Conservation (phyloP, 306 rosid genomes). For the Leucaena leucocephala region DNA sequence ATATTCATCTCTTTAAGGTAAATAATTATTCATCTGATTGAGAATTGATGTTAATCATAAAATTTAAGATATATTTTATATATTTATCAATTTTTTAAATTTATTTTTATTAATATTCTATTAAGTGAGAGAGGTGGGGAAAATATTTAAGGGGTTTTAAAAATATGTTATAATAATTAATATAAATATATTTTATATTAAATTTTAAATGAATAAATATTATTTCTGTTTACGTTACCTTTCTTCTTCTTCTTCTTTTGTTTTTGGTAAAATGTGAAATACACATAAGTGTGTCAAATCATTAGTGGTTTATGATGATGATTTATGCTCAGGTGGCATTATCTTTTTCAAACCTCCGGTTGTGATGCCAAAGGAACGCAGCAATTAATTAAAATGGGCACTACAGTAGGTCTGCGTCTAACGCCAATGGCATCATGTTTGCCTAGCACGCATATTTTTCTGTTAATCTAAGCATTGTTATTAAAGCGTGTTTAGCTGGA, state of each 20-base stretch:
- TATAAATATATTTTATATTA: too few relatives aligned
- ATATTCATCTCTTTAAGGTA: neutral
- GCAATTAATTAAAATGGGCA: neutral
- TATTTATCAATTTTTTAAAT: too few relatives aligned
- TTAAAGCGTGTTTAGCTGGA: neutral
- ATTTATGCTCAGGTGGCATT: neutral
- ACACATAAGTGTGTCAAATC: neutral
- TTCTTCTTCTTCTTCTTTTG: neutral
- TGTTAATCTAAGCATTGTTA: too few relatives aligned
- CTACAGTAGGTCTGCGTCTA: neutral
- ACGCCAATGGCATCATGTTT: neutral
- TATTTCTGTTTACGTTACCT: neutral
- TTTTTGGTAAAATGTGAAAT: neutral
- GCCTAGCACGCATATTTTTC: neutral
- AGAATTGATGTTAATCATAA: too few relatives aligned
- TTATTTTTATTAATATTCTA: too few relatives aligned
- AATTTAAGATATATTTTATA: too few relatives aligned
- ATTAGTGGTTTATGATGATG: conserved; percentile 30
- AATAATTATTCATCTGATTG: too few relatives aligned
- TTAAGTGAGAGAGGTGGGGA: too few relatives aligned
- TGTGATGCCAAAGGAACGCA: neutral
- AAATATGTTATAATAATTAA: too few relatives aligned
- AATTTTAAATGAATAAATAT: too few relatives aligned
- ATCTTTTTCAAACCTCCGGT: neutral
- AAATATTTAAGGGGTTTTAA: too few relatives aligned